A percentile compares a stretch with the other conserved stretches of the same genome.
Evolutionary conservation across 2,329 filamentous ascomycete genomes (phyloP).

Genomic region (Beauveria rudraprayagi): DNA sequence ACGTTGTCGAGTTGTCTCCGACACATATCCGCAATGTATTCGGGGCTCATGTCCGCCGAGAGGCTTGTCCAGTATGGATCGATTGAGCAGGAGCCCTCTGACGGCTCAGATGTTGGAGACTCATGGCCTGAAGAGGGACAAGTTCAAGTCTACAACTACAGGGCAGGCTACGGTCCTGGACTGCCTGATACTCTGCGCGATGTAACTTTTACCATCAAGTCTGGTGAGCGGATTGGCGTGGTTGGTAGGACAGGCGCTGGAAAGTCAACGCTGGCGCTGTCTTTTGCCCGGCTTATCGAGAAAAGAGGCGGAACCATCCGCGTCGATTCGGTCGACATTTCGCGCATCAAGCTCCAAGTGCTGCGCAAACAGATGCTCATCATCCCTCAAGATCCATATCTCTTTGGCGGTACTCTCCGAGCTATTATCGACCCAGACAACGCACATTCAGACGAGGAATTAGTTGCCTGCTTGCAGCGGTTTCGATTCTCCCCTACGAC

Average conservation of each 20-base stretch:
- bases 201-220: conserved; percentile 50
- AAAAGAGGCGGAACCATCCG: not conserved
- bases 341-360: conserved; percentile 54
- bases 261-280: not conserved
- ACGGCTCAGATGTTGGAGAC: conserved; percentile 47
- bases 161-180: conserved; percentile 57
- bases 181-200: conserved; percentile 58
- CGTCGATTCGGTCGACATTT: conserved; percentile 32
- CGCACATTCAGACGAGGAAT: conserved; percentile 52
- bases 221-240: conserved; percentile 48
- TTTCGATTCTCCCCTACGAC: conserved; percentile 46
- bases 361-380: conserved; percentile 61
- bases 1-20: conserved; percentile 52
- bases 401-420: conserved; percentile 64
- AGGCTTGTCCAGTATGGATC: conserved; percentile 60
- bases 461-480: conserved; percentile 54
- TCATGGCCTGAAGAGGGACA: conserved; percentile 62
- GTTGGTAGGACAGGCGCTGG: conserved; percentile 3
- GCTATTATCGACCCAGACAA: conserved; percentile 63
- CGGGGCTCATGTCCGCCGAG: conserved; percentile 64
- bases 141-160: conserved; percentile 57
- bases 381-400: conserved; percentile 63
- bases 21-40: conserved; percentile 55
- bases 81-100: conserved; percentile 53
- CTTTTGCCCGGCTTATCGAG: not conserved